These are phyloP conservation scores for Grigorovia yakushimaensis DNA, from an alignment of 805 yeast species.

Conservation along the genomic window DNA sequence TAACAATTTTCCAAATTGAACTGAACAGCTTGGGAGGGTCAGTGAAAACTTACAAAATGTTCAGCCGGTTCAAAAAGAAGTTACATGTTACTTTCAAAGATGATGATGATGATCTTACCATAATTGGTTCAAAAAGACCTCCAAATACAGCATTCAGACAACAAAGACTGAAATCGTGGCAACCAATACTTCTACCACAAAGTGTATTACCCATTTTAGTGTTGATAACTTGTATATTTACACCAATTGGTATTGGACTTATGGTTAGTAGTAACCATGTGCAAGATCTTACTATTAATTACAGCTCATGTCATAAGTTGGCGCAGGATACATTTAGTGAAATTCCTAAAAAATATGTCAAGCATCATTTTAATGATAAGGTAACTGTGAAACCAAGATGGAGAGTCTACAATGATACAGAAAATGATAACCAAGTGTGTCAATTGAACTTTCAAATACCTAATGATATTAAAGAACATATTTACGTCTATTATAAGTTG, in stretches of 20 bases:
- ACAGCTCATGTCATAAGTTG: constrained; percentile 52
- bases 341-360: constrained; percentile 52
- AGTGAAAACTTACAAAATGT: background rate
- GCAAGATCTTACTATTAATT: constrained; percentile 64
- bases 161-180: constrained; percentile 54
- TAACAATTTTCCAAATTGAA: too few species aligned
- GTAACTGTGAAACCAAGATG: constrained; percentile 43
- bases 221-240: constrained; percentile 65
- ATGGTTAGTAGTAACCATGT: constrained; percentile 70
- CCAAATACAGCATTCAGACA: constrained; percentile 76
- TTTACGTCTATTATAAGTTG: constrained; percentile 72
- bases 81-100: background rate
- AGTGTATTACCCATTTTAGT: constrained; percentile 81
- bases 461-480: constrained; percentile 54
- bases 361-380: constrained; percentile 49
- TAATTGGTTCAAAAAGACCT: constrained; percentile 32
- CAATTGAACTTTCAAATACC: constrained; percentile 65
- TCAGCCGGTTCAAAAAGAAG: background rate
- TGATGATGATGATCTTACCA: background rate
- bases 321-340: constrained; percentile 37
- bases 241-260: constrained; percentile 85
- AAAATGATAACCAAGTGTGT: constrained; percentile 41
- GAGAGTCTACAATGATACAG: constrained; percentile 38
- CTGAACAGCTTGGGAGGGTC: too few species aligned
- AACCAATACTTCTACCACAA: constrained; percentile 84